Conservation (phyloP, 2,329 filamentous ascomycete species). For the Xenosphaeropsis pyriputrescens region DNA sequence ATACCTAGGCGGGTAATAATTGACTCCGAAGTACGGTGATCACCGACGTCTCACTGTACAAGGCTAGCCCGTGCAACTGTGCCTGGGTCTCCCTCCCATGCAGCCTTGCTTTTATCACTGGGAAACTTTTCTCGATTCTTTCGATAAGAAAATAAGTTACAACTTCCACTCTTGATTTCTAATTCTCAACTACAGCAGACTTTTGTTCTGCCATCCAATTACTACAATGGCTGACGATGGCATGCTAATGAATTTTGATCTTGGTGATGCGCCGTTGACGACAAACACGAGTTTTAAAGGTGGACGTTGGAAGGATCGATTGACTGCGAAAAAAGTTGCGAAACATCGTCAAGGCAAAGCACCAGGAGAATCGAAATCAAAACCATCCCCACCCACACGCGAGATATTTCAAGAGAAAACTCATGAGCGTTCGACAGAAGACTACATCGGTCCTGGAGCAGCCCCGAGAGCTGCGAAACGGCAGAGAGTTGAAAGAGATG, state of each 20-base stretch:
- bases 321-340: conserved; percentile 60
- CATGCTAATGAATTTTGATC: conserved; percentile 83
- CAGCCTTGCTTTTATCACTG: too few species aligned
- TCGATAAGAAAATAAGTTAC: too few species aligned
- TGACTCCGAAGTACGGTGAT: too few species aligned
- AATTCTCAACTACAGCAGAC: too few species aligned
- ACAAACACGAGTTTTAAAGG: conserved; percentile 59
- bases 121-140: too few species aligned
- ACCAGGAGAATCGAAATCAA: conserved; percentile 5
- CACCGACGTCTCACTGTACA: too few species aligned
- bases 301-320: conserved; percentile 83
- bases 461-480: conserved; percentile 25
- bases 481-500: conserved; percentile 22
- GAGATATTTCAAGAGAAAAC: conserved; percentile 14
- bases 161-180: too few species aligned
- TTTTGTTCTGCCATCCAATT: too few species aligned
- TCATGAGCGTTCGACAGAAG: conserved; percentile 11
- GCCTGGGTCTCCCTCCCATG: too few species aligned
- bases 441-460: conserved; percentile 15
- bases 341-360: conserved; percentile 30
- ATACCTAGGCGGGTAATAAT: too few species aligned
- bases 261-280: conserved; percentile 52
- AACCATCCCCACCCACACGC: conserved; percentile 6
- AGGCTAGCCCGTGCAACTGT: too few species aligned
- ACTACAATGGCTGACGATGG: conserved; percentile 84